Evolutionary conservation across 805 yeast genomes (phyloP), one percentile per base, ranked within the genome.

Genomic region (Starmerella powellii): DNA sequence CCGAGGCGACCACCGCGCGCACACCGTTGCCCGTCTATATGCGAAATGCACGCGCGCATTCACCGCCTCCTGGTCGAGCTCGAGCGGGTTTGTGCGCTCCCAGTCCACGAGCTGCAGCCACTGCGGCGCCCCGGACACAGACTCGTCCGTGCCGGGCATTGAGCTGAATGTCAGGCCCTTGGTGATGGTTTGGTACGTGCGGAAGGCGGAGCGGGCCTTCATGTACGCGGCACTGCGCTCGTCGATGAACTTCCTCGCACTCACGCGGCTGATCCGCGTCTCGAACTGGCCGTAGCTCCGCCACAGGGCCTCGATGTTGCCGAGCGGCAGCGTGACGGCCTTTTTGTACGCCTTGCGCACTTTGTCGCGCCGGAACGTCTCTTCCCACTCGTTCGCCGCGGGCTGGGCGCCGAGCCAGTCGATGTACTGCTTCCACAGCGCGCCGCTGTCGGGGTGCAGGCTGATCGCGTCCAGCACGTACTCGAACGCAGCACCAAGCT

Each of bases 401-500:
- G 94, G 87, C 37, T 75, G 76, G 27, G 72, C 65, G 49, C 76
- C 78, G 47, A 86, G 68, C 54, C 85, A 86, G 8, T 71, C 77
- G n/a, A 91, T 57, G 57, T 84, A 91, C 52, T 82, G 91, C 37
- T 70, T 67, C 95, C 95, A 88, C 32, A 91, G 62, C 2, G 66
- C 66, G 26, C 80, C 78, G 16, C 87, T 72, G 28, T 72, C 67
- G 4, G 80, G 72, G 58, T 91, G 97, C 26, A 74, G 62, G 0
- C 95, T 95, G 38, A 87, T 83, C 46, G 76, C 73, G 23, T 71
- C 75, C 16, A 82, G 65, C 1, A 93, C 94, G 57, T 81, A 74
- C 47, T 86, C 93, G 58, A 78, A 88, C 0, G 95, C 94, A 91
- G 87, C 48, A 72, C 76, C 56, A 80, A 49, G 93, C 28, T 91